Conservation (phyloP, 768 basidiomycete genomes). For the Macrolepiota dolichaula region DNA sequence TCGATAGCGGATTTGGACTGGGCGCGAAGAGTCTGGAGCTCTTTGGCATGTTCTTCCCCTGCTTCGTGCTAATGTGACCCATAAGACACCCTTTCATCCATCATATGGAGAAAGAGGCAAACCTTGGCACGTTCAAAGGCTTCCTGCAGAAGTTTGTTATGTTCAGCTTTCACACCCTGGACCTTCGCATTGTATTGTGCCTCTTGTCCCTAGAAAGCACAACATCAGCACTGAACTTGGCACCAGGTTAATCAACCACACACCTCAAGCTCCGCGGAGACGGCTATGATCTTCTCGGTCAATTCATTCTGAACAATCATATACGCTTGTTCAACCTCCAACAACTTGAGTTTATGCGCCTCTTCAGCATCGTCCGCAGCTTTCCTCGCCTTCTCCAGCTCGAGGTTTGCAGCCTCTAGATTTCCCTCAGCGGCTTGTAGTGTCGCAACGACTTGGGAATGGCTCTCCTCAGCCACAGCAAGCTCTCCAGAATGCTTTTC, state of each 20-base stretch:
- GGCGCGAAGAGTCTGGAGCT: slow-evolving; percentile 67
- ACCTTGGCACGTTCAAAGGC: slow-evolving; percentile 82
- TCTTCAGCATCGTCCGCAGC: slow-evolving; percentile 44
- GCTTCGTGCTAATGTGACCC: slow-evolving; percentile 57
- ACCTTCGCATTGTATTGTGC: slow-evolving; percentile 64
- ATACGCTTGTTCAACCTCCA: slow-evolving; percentile 49
- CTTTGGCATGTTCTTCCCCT: slow-evolving; percentile 61
- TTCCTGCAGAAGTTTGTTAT: slow-evolving; percentile 56
- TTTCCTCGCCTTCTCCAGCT: slow-evolving; percentile 46
- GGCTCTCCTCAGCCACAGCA: slow-evolving; percentile 39
- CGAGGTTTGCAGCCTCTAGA: slow-evolving; percentile 38
- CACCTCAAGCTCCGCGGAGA: slow-evolving; percentile 67
- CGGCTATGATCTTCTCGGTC: slow-evolving; percentile 49
- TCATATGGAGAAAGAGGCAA: slow-evolving; percentile 13
- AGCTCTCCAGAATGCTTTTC: slow-evolving; percentile 45
- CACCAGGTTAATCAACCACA: slow-evolving; percentile 15
- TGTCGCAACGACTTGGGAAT: slow-evolving; percentile 38
- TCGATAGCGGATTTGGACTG: slow-evolving; percentile 64
- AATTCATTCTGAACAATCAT: slow-evolving; percentile 49
- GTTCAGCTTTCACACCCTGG: slow-evolving; percentile 62
- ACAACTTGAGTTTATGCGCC: slow-evolving; percentile 44
- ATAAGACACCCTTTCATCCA: not conserved
- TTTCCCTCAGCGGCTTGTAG: slow-evolving; percentile 45
- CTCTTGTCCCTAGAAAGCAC: slow-evolving; percentile 57
- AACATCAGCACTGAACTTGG: slow-evolving; percentile 9